Percentiles rank a stretch among this genome's conserved stretches.
phyloP scores from a whole-genome alignment of 2,329 filamentous ascomycete species.

The Furcasterigmium furcatum region DNA sequence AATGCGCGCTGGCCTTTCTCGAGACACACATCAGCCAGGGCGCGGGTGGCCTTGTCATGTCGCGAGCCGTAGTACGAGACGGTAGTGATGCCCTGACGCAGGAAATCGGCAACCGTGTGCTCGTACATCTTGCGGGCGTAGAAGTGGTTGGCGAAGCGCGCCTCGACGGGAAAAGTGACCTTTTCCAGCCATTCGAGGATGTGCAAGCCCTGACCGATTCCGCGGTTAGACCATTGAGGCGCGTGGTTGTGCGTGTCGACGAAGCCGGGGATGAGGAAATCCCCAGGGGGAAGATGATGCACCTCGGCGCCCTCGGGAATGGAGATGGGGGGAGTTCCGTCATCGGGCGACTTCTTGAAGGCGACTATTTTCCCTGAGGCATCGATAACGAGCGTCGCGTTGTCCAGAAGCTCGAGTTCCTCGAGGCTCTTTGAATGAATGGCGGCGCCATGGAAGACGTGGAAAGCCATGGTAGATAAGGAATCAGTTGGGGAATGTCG shows the following conservation, averaged over 20 bases:
- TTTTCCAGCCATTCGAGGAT: constrained; percentile 61
- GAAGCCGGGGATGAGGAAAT: constrained; percentile 58
- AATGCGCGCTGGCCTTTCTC: constrained; percentile 54
- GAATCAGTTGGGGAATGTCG: no score
- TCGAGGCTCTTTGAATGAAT: constrained; percentile 33
- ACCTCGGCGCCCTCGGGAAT: constrained; percentile 13
- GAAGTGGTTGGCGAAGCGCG: constrained; percentile 50
- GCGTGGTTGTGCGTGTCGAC: constrained; percentile 69
- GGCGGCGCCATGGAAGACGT: constrained; percentile 35
- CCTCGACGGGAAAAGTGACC: constrained; percentile 64
- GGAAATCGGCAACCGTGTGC: constrained; percentile 50
- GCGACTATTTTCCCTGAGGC: constrained; percentile 18
- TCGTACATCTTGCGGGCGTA: constrained; percentile 52
- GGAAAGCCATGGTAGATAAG: not conserved
- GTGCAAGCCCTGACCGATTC: constrained; percentile 46
- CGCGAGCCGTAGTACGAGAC: constrained; percentile 58
- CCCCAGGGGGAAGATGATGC: constrained; percentile 29
- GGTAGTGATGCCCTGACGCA: constrained; percentile 60
- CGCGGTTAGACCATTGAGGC: constrained; percentile 49
- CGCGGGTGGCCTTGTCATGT: constrained; percentile 53
- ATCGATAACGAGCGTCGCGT: constrained; percentile 28
- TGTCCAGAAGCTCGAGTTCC: constrained; percentile 31
- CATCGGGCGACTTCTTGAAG: constrained; percentile 13
- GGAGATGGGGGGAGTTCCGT: constrained; percentile 5
- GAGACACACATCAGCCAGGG: constrained; percentile 52